Evolutionary conservation across 108 stramenopile species (phyloP), one percentile per base, ranked within the genome.

Genomic region (Nitzschia inconspicua): DNA sequence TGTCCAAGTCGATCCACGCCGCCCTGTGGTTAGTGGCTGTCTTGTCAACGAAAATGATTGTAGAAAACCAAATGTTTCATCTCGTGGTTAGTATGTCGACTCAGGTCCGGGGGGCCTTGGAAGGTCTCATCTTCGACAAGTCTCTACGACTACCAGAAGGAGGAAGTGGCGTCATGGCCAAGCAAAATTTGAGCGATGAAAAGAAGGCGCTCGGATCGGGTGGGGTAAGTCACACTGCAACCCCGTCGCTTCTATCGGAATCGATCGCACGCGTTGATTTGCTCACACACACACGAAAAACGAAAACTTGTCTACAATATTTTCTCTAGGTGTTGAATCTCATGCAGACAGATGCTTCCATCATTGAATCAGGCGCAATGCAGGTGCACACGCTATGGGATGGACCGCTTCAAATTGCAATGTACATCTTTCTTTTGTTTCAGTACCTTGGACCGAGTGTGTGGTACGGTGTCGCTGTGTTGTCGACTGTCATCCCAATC

Each of bases 41-140:
- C 4, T 46, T 89, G 44, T 59, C 46, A 22, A 18, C 79, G 23
- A 96, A 96, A 76, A 93, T 88, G 78, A 57, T 91, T 16, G 70
- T 89, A 8, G 95, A 96, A 61, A 96, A 93, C 55, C 78, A 80
- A 58, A 94, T 88, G 64, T 96, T 94, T 66, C 87, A 93, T 70
- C 61, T 72, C 40, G 72, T 89, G 53, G 80, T 85, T 39, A 80
- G 68, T 39, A 71, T 76, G 49, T 77, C 88, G 4, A 80, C 81
- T 8, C 47, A 82, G 46, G 85, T 89, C n/a, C 73, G 93, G 16
- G 88, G 88, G 1, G 55, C 80, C 10, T 35, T 89, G 1, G 75
- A 80, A 44, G 91, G 81, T 13, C 26, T 90, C 56, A 83, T 86
- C 29, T 95, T 90, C 69, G 88, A 89, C 53, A 95, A 95, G 60